phyloP scores from a whole-genome alignment of 495 filamentous ascomycete genomes.

The Podospora comata region DNA sequence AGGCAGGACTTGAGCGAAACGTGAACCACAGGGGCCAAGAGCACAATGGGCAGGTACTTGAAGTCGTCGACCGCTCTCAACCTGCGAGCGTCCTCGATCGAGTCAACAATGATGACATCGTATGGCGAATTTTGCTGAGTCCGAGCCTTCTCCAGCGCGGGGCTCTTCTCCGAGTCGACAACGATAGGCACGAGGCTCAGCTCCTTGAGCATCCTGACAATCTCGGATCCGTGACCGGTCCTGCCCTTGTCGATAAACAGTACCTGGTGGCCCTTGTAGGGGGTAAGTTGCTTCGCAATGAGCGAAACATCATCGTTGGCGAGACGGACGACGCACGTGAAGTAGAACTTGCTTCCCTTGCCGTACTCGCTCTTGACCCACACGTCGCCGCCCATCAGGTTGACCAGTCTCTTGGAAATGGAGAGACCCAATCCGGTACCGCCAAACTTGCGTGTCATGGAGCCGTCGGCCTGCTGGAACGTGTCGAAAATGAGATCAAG shows the following conservation, averaged over 20 bases:
- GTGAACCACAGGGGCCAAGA: conserved; percentile 85
- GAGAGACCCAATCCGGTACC: conserved; percentile 94
- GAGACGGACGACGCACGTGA: conserved; percentile 89
- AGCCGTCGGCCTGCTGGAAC: conserved; percentile 98
- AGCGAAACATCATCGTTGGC: conserved; percentile 76
- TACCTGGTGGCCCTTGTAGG: conserved; percentile 89
- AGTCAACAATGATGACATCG: conserved; percentile 97
- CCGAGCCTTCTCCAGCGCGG: conserved; percentile 39
- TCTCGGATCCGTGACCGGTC: conserved; percentile 72
- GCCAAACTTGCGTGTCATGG: conserved; percentile 94
- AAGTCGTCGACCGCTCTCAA: conserved; percentile 87
- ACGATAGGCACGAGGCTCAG: conserved; percentile 81
- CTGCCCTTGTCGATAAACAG: conserved; percentile 93
- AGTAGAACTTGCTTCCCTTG: conserved; percentile 92
- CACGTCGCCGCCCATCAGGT: conserved; percentile 94
- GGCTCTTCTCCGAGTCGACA: conserved; percentile 63
- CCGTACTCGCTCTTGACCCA: conserved; percentile 96
- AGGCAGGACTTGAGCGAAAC: conserved; percentile 92
- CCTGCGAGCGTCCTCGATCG: conserved; percentile 80
- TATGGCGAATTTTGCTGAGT: conserved; percentile 64
- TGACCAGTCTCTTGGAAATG: conserved; percentile 93
- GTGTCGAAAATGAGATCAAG: conserved; percentile 98
- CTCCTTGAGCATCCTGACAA: conserved; percentile 73
- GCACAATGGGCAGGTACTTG: conserved; percentile 95
- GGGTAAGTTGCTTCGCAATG: conserved; percentile 78